Base-by-base conservation (phyloP, 495 filamentous ascomycete genomes). In the Aspergillus indologenus region DNA sequence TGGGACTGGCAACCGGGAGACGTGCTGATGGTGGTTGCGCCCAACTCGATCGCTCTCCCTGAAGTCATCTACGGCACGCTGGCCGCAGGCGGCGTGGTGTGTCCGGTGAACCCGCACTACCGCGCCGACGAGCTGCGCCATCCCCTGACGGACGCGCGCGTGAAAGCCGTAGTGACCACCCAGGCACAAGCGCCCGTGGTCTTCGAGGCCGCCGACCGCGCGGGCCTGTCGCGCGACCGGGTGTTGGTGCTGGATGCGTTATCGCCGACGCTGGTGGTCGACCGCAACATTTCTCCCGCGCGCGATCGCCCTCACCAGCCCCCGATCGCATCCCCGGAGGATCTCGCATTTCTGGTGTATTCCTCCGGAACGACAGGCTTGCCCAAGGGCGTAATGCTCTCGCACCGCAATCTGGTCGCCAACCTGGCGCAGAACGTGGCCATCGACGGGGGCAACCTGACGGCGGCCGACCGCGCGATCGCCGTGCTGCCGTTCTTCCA, bases 401-500 rank as follows among this genome's bases (percentile, higher is more conserved):
- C 81, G 24, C 92, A 96, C 70, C 63, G 66, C 44, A 96, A 96
- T 67, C 81, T 95, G 55, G 81, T 91, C 7, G 69, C 88, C 45
- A 90, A 92, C 65, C 59, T 83, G 7, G 59, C 83, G 56, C 75
- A 79, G 68, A 61, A 80, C 3, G 75, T 72, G 7, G 71, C 75
- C n/a, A 77, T 77, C 2, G 88, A 93, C 42, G 79, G 71, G 2
- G 71, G 72, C 3, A 74, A 85, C 46, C 67, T 88, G 48, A 71
- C 70, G 62, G 68, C 79, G 9, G 82, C 84, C 0, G 89, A 92
- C 64, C 81, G 74, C 40, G 70, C 89, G n/a, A 65, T 94, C 19
- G 89, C 84, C 5, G 83, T 94, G 56, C 70, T 94, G 23, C 92
- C 90, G 1, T 94, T 96, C 68, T 96, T 90, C 69, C 92, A 96